Base-by-base conservation (phyloP, 2,329 filamentous ascomycete genomes). In the Penicillium rolfsii region DNA sequence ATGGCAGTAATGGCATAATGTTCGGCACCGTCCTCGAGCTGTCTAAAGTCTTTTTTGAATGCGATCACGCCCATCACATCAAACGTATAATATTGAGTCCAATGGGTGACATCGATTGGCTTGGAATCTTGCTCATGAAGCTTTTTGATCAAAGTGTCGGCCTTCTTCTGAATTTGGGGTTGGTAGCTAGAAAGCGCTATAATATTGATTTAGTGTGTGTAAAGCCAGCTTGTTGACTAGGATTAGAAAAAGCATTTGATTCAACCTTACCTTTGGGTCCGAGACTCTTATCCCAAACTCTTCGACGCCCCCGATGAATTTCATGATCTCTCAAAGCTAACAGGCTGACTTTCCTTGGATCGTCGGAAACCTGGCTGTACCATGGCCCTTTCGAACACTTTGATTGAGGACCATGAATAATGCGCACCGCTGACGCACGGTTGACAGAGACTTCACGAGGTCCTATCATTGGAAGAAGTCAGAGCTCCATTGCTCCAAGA, bases 1-100 rank as follows among this genome's bases (percentile, higher is more conserved):
- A 80, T 65, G 1, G 62, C 70, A 36, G 72, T 62, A 50, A 80
- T 76, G 0, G 75, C 75, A 6, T 68, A 63, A 54, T 75, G 70
- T 24, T 73, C 65, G 19, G 43, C 52, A 1, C 64, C 71, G 4
- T 33, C 62, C 11, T 64, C 57, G 4, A 74, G 63, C 14, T 65
- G 62, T 1, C 65, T 52, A 45, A 74, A 73, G 36, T 66, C 61
- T 48, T 71, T 68, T 12, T 62, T 52, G 30, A 66, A 59, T 9
- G 55, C 55, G 28, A 66, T 52, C 12, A 26, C 28, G 2, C 59
- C 64, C 64, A 66, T 66, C 3, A 66, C 48, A 22, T 66, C 64
- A 26, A 75, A 75, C 1, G 58, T 52, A 11, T 72, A 61, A 56
- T 65, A 74, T 64, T 19, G 50, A 30, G 22, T 57, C 59, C 19